These are phyloP conservation scores for Aspergillus fumigatiaffinis DNA, from an alignment of 2,329 filamentous ascomycete species.

Conservation along the genomic window DNA sequence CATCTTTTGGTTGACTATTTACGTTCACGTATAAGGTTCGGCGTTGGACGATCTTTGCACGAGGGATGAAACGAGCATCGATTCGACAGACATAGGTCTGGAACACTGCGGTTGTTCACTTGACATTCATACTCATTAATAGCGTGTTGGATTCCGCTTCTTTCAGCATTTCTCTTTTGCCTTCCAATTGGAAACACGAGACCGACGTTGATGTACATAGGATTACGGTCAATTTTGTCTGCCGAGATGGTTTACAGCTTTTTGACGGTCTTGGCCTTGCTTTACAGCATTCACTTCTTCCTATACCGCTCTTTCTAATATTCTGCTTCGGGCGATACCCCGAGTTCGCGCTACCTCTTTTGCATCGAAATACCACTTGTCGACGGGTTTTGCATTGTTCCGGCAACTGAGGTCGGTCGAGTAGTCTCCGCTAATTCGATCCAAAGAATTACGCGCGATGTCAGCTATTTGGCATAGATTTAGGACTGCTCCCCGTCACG, in stretches of 20 bases:
- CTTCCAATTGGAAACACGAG: slow-evolving; percentile 2
- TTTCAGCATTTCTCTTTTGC: slow-evolving; percentile 3
- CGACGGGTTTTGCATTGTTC: not conserved
- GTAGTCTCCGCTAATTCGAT: no score
- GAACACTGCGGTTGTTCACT: slow-evolving; percentile 9
- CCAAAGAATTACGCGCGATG: no score
- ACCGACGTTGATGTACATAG: slow-evolving; percentile 18
- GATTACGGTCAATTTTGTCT: slow-evolving; percentile 7
- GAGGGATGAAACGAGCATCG: slow-evolving; percentile 29
- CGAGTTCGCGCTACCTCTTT: not conserved
- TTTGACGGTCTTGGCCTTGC: slow-evolving; percentile 2
- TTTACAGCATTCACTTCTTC: slow-evolving; percentile 1
- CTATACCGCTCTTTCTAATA: slow-evolving; percentile 8
- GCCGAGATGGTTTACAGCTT: slow-evolving; percentile 8
- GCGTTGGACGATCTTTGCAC: slow-evolving; percentile 27
- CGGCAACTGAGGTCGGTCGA: not conserved
- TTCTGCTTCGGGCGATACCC: not conserved
- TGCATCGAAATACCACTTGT: not conserved
- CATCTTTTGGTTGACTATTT: slow-evolving; percentile 23
- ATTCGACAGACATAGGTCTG: slow-evolving; percentile 15
- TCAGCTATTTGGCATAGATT: no score
- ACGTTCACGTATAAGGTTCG: slow-evolving; percentile 17
- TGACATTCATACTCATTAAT: slow-evolving; percentile 18
- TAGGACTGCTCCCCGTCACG: no score
- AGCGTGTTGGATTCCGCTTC: slow-evolving; percentile 19